These are phyloP conservation scores for Myriosclerotinia scirpicola DNA, from an alignment of 2,329 filamentous ascomycete species.

Conservation along the genomic window DNA sequence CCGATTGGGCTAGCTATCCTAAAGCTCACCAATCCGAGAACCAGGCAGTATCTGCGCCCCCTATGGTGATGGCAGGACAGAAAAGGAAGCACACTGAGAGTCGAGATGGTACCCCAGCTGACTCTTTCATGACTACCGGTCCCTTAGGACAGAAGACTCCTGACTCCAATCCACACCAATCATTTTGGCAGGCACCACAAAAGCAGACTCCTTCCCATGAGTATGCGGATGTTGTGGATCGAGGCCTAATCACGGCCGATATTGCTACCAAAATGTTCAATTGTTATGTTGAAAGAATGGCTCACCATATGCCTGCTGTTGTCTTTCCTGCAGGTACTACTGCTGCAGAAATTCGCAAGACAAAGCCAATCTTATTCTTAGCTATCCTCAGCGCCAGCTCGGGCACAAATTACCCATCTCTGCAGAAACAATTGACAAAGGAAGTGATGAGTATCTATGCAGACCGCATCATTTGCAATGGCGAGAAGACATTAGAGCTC, in stretches of 20 bases:
- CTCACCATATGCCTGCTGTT: conserved; percentile 61
- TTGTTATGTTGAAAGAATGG: conserved; percentile 60
- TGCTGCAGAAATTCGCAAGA: conserved; percentile 54
- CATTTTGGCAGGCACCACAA: conserved; percentile 10
- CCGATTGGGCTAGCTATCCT: conserved; percentile 36
- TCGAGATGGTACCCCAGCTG: conserved; percentile 25
- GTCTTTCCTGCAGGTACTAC: conserved; percentile 57
- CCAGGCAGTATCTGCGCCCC: conserved; percentile 33
- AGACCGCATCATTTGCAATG: conserved; percentile 49
- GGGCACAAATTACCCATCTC: conserved; percentile 50
- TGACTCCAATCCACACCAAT: conserved; percentile 5
- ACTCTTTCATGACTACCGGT: conserved; percentile 20
- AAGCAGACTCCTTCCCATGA: conserved; percentile 34
- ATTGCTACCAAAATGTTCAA: conserved; percentile 56
- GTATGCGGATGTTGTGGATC: conserved; percentile 52
- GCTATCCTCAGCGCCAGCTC: conserved; percentile 64
- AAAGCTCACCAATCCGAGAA: conserved; percentile 35
- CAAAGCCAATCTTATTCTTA: conserved; percentile 68
- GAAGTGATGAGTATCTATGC: conserved; percentile 51
- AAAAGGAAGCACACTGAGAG: conserved; percentile 40
- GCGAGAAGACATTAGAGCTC: conserved; percentile 52
- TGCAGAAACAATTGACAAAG: conserved; percentile 48
- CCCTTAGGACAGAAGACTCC: conserved; percentile 14
- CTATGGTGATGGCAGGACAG: conserved; percentile 41
- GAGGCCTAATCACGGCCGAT: conserved; percentile 57